Evolutionary conservation across 2,329 filamentous ascomycete genomes (phyloP).

Genomic region (Daldinia sp.): DNA sequence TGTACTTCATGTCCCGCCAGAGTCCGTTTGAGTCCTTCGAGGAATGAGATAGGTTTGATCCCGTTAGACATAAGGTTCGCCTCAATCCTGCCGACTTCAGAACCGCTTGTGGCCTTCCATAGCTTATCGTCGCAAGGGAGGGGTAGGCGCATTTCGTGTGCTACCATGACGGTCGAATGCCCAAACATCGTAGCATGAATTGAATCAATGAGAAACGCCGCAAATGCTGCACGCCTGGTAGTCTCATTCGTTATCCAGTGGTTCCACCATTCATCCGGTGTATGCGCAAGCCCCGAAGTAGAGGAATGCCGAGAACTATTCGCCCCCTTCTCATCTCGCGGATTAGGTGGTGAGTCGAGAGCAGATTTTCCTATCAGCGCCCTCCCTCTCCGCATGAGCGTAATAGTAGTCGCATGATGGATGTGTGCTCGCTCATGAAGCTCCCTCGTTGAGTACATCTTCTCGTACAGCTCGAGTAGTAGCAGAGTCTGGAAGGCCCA

Average conservation of each 20-base stretch:
- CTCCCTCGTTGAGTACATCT: constrained; percentile 94
- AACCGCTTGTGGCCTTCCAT: constrained; percentile 90
- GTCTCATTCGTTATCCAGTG: constrained; percentile 96
- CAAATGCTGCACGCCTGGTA: constrained; percentile 89
- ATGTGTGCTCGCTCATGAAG: constrained; percentile 96
- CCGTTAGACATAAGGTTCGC: constrained; percentile 83
- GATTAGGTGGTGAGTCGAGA: constrained; percentile 84
- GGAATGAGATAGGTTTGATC: constrained; percentile 85
- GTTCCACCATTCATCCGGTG: constrained; percentile 92
- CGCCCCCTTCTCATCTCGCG: constrained; percentile 68
- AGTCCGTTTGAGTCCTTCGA: constrained; percentile 91
- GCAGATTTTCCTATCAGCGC: constrained; percentile 89
- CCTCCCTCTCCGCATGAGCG: constrained; percentile 92
- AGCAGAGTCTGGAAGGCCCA: constrained; percentile 96
- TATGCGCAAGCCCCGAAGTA: constrained; percentile 72
- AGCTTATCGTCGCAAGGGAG: constrained; percentile 92
- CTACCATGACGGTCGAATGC: constrained; percentile 96
- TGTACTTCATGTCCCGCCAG: constrained; percentile 86
- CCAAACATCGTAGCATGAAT: constrained; percentile 98
- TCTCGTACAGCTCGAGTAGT: constrained; percentile 93
- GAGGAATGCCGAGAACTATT: constrained; percentile 71
- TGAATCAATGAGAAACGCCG: constrained; percentile 93
- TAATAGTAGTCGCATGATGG: constrained; percentile 95
- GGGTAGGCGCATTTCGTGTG: constrained; percentile 91
- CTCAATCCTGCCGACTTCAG: constrained; percentile 87